Evolutionary conservation across 2,329 filamentous ascomycete genomes (phyloP).

Genomic region (Drechslerella dactyloides): DNA sequence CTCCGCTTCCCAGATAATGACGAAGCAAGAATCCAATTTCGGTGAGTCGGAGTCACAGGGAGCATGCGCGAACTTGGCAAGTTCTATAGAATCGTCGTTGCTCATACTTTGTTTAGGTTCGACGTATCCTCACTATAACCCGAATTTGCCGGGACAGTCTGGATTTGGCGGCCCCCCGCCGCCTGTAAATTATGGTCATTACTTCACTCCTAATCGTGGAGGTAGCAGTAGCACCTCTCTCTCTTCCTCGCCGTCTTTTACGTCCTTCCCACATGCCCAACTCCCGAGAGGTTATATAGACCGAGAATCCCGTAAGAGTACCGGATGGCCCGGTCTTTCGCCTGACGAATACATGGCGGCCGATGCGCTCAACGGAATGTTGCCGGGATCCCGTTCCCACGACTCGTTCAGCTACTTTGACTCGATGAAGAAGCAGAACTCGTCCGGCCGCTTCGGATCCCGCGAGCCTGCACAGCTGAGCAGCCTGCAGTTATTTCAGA

Average conservation of each 20-base stretch:
- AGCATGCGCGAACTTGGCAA: background rate
- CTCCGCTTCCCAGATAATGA: slow-evolving; percentile 38
- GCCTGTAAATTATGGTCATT: slow-evolving; percentile 43
- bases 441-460: slow-evolving; percentile 31
- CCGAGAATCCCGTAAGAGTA: slow-evolving; percentile 34
- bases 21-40: slow-evolving; percentile 34
- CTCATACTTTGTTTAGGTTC: slow-evolving; percentile 29
- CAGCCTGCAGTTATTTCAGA: slow-evolving; percentile 39
- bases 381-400: slow-evolving; percentile 30
- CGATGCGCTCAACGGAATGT: slow-evolving; percentile 43
- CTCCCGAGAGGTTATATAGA: slow-evolving; percentile 43
- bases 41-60: slow-evolving; percentile 23
- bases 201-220: slow-evolving; percentile 39
- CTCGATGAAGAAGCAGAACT: slow-evolving; percentile 43
- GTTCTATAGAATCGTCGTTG: slow-evolving; percentile 14
- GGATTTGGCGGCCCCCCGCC: slow-evolving; percentile 28
- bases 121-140: slow-evolving; percentile 48
- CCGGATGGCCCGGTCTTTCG: slow-evolving; percentile 40
- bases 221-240: slow-evolving; percentile 45
- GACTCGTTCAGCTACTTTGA: slow-evolving; percentile 47
- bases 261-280: slow-evolving; percentile 44
- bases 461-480: slow-evolving; percentile 41
- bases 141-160: slow-evolving; percentile 30
- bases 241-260: slow-evolving; percentile 42
- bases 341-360: slow-evolving; percentile 47